phyloP scores from a whole-genome alignment of 495 filamentous ascomycete species.

The Beverwykella pulmonaria region DNA sequence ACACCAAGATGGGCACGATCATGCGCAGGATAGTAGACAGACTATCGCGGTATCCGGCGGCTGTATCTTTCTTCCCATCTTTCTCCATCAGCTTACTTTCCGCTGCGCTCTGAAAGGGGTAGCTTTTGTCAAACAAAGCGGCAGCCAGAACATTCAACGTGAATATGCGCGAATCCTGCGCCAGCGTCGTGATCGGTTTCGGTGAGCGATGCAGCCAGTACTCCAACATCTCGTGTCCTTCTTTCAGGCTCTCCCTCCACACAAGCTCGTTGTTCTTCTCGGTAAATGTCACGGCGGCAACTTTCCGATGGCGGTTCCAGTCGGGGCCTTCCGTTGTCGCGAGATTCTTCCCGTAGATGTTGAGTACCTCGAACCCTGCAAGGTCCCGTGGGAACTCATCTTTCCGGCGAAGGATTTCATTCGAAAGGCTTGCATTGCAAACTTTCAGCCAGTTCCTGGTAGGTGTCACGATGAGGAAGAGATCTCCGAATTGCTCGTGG shows the following conservation, averaged over 20 bases:
- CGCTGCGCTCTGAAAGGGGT: conserved; percentile 40
- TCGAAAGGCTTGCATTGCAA: conserved; percentile 48
- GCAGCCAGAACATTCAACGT: conserved; percentile 52
- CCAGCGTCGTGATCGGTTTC: conserved; percentile 27
- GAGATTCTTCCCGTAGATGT: conserved; percentile 54
- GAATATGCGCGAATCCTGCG: conserved; percentile 49
- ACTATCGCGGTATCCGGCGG: conserved; percentile 24
- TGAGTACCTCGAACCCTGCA: conserved; percentile 45
- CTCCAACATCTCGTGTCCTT: conserved; percentile 42
- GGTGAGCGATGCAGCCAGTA: conserved; percentile 43
- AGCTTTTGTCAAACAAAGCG: conserved; percentile 51
- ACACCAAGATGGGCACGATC: conserved; percentile 26
- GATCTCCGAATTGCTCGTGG: conserved; percentile 45
- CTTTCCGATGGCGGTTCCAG: conserved; percentile 54
- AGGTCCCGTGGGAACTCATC: conserved; percentile 52
- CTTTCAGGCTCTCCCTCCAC: conserved; percentile 47
- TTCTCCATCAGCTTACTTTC: conserved; percentile 8
- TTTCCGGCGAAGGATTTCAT: conserved; percentile 45
- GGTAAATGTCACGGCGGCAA: conserved; percentile 50
- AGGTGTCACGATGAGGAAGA: conserved; percentile 51
- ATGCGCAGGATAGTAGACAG: conserved; percentile 15
- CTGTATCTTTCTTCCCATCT: conserved; percentile 6
- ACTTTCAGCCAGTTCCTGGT: conserved; percentile 48
- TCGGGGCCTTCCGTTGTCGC: conserved; percentile 47
- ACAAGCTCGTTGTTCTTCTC: conserved; percentile 54